Base-by-base conservation (phyloP, 2,329 filamentous ascomycete species). In the Penicillium sclerotigenum region DNA sequence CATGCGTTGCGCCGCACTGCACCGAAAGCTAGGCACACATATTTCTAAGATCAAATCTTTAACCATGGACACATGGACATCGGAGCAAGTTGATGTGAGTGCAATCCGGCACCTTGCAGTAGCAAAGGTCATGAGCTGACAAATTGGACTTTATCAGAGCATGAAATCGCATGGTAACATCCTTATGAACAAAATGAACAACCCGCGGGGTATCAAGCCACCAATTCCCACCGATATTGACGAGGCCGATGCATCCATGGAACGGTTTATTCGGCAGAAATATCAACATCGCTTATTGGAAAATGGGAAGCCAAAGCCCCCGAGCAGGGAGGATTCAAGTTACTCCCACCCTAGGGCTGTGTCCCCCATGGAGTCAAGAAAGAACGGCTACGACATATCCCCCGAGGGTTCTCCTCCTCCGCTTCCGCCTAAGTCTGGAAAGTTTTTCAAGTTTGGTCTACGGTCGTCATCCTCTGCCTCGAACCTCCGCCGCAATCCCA, bases 11-110 rank as follows among this genome's bases (percentile, higher is more conserved):
- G 94, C 92, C 52, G 85, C 91, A 52, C 84, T 97, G 69, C 94
- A 99, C 79, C 90, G 94, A 70, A 97, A 97, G 77, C 81, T 99
- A 69, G 94, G 94, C 59, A 97, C 94, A 38, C 94, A 99, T 75
- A 91, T 99, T 61, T 97, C 92, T 64, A 99, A 99, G 75, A 91
- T 99, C 79, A 99, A 99, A 77, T 97, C 92, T 36, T 77, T 99
- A 77, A 97, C 89, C 74, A 97, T 99, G 92, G 94, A 99, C 76
- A 94, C 88, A 65, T 99, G 94, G 94, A 87, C 89, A 47, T 87
- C 88, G 69, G 94, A 97, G 59, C 94, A 99, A 77, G 92, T 99
- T 61, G 94, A 99, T 77, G 92, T 96, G 80, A 76, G 84, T 76
- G 57, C 34, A 46, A 29, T 50, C 47, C 28, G 22, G 2, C n/a